A percentile compares a stretch with the other conserved stretches of the same genome.
These are phyloP conservation scores for Cephaloascus albidus DNA, from an alignment of 805 yeast species.

Conservation along the genomic window DNA sequence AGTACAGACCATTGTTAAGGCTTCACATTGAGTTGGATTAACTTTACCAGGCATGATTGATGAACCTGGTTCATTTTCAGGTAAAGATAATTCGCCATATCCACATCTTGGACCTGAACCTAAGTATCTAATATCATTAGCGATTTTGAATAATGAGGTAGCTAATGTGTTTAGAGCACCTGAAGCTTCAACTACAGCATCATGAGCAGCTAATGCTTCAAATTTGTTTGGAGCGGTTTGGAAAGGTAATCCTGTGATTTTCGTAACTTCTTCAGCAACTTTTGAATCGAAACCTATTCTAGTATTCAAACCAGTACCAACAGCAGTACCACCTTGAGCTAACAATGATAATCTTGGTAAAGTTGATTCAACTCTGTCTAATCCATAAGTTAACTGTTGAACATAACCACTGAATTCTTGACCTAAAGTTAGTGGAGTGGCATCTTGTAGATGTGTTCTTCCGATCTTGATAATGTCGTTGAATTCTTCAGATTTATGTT, in stretches of 20 bases:
- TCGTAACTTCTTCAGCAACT: slow-evolving; percentile 22
- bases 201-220: slow-evolving; percentile 31
- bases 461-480: slow-evolving; percentile 26
- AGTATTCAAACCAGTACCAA: slow-evolving; percentile 31
- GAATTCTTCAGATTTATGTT: slow-evolving; percentile 20
- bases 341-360: slow-evolving; percentile 22
- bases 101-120: slow-evolving; percentile 33
- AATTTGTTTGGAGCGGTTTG: slow-evolving; percentile 30
- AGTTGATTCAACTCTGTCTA: slow-evolving; percentile 20
- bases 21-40: slow-evolving; percentile 30
- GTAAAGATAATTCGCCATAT: slow-evolving; percentile 27
- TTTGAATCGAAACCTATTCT: slow-evolving; percentile 24
- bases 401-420: slow-evolving; percentile 30
- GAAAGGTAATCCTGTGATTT: slow-evolving; percentile 21
- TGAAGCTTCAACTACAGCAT: slow-evolving; percentile 28
- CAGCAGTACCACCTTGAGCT: slow-evolving; percentile 33
- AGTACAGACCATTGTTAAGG: slow-evolving; percentile 28
- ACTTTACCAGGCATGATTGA: slow-evolving; percentile 33
- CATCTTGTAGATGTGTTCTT: slow-evolving; percentile 30
- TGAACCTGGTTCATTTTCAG: slow-evolving; percentile 31
- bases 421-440: slow-evolving; percentile 29
- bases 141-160: slow-evolving; percentile 25
- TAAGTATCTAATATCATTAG: slow-evolving; percentile 28
- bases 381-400: slow-evolving; percentile 24
- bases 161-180: slow-evolving; percentile 30